phyloP scores from a whole-genome alignment of 2,329 filamentous ascomycete species.

The Sclerotiophoma versabilis region DNA sequence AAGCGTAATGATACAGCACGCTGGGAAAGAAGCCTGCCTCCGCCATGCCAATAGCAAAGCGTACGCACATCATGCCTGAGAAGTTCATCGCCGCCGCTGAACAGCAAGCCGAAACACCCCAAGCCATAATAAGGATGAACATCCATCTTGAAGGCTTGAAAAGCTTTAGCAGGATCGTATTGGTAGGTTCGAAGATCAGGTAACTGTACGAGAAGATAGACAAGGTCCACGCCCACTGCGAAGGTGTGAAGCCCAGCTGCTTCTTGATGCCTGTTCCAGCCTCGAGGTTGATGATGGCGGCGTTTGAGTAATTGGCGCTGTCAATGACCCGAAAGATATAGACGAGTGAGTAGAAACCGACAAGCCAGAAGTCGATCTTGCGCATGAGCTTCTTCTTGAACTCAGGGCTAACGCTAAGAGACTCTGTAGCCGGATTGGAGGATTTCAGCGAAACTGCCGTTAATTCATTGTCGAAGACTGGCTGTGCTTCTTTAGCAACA shows the following conservation, averaged over 20 bases:
- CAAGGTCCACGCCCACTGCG: constrained; percentile 43
- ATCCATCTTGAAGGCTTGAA: constrained; percentile 29
- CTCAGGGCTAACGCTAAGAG: background rate
- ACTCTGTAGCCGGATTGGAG: background rate
- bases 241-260: constrained; percentile 38
- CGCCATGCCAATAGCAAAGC: constrained; percentile 29
- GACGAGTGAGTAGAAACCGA: constrained; percentile 43
- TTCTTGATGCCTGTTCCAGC: constrained; percentile 42
- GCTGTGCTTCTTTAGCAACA: constrained; percentile 15
- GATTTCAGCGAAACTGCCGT: background rate
- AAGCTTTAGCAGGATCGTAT: constrained; percentile 28
- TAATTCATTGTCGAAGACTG: constrained; percentile 1
- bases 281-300: constrained; percentile 46
- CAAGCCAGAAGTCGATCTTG: constrained; percentile 39
- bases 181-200: constrained; percentile 37
- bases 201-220: constrained; percentile 45
- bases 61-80: constrained; percentile 30
- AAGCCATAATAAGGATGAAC: constrained; percentile 30
- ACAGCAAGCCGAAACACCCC: constrained; percentile 34
- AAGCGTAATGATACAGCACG: constrained; percentile 57
- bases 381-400: constrained; percentile 25
- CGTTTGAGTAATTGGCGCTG: constrained; percentile 40
- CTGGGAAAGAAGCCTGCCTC: constrained; percentile 25
- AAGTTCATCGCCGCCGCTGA: constrained; percentile 27
- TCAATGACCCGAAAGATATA: constrained; percentile 42